Conservation (phyloP, 352 stramenopile species). For the Globisporangium okanoganense region DNA sequence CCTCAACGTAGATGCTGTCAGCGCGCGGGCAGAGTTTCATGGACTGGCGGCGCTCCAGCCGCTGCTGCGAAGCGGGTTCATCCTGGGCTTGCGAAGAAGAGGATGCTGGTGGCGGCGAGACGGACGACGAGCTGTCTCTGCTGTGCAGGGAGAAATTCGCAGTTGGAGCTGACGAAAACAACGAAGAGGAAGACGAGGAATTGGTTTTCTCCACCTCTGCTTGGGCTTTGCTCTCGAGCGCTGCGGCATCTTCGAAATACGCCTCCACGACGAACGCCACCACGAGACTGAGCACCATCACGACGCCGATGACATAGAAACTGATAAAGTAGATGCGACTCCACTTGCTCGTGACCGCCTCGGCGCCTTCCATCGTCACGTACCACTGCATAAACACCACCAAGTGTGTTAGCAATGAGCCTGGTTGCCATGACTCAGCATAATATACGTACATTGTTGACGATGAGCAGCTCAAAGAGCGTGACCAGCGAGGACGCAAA, state of each 20-base stretch:
- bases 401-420: not conserved
- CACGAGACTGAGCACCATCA: conserved; percentile 71
- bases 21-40: conserved; percentile 25
- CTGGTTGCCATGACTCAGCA: not conserved
- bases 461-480: conserved; percentile 73
- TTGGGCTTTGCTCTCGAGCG: conserved; percentile 8
- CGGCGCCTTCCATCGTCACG: conserved; percentile 61
- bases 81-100: conserved; percentile 6
- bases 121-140: not conserved
- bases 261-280: conserved; percentile 65
- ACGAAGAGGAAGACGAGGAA: not conserved
- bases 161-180: not conserved
- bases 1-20: conserved; percentile 45
- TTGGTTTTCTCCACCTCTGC: not conserved
- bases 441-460: conserved; percentile 60
- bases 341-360: conserved; percentile 46
- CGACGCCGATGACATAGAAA: conserved; percentile 68
- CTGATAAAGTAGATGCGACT: conserved; percentile 67
- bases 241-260: conserved; percentile 36
- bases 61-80: conserved; percentile 7
- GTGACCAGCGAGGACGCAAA: conserved; percentile 48
- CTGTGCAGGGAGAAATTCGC: conserved; percentile 3
- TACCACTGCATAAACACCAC: conserved; percentile 37
- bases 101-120: not conserved
- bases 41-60: conserved; percentile 17